Evolutionary conservation across 2,329 filamentous ascomycete genomes (phyloP).

Genomic region (Diaporthe longicolla): DNA sequence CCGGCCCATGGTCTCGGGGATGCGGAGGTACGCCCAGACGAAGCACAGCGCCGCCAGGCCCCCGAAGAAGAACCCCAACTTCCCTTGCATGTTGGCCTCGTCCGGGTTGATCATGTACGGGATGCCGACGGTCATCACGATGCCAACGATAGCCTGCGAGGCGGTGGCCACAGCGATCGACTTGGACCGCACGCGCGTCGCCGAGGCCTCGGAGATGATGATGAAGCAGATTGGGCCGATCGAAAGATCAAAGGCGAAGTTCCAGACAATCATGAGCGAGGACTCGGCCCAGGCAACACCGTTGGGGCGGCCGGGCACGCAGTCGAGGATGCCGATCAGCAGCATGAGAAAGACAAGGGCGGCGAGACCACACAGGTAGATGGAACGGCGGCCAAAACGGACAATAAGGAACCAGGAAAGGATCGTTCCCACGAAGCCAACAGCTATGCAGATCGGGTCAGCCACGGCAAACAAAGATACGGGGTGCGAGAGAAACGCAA

Average conservation of each 20-base stretch:
- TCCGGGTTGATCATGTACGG: conserved; percentile 61
- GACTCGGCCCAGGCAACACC: conserved; percentile 63
- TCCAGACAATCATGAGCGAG: conserved; percentile 65
- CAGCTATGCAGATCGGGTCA: conserved; percentile 46
- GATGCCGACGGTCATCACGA: conserved; percentile 59
- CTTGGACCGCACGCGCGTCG: conserved; percentile 60
- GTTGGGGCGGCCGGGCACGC: conserved; percentile 56
- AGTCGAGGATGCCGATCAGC: conserved; percentile 62
- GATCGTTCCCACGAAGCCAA: conserved; percentile 68
- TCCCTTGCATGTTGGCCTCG: conserved; percentile 59
- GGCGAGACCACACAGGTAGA: conserved; percentile 63
- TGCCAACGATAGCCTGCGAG: conserved; percentile 57
- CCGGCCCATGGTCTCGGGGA: conserved; percentile 49
- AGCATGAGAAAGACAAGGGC: conserved; percentile 61
- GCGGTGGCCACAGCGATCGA: conserved; percentile 61
- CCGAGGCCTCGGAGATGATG: conserved; percentile 67
- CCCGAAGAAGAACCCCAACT: conserved; percentile 58
- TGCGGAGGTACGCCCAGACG: conserved; percentile 53
- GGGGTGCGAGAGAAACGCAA: conserved; percentile 5
- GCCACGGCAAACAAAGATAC: background rate
- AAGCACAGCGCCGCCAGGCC: conserved; percentile 54
- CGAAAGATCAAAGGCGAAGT: conserved; percentile 66
- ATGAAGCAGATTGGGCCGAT: conserved; percentile 66
- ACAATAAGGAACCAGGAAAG: conserved; percentile 66
- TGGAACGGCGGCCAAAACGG: conserved; percentile 64